phyloP scores from a whole-genome alignment of 306 rosid genomes.

The Prunus fruticosa region DNA sequence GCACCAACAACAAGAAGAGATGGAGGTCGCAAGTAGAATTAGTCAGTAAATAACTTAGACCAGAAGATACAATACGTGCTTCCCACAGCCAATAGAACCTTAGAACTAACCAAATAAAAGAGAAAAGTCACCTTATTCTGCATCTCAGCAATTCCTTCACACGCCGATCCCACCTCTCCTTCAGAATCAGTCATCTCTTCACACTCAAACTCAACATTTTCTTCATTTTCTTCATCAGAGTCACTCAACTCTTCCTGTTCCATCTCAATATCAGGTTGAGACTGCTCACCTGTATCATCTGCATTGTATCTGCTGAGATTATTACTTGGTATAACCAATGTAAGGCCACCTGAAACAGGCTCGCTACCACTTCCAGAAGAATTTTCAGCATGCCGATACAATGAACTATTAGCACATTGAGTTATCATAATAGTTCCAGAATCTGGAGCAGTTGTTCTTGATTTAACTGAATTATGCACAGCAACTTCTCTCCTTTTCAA shows the following conservation, averaged over 20 bases:
- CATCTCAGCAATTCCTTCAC: conserved; percentile 45
- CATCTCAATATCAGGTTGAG: conserved; percentile 88
- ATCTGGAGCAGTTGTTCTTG: conserved; percentile 24
- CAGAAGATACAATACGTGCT: not conserved
- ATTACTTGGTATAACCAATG: conserved; percentile 31
- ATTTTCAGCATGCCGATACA: conserved; percentile 34
- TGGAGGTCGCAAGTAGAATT: not conserved
- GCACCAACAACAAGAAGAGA: not conserved
- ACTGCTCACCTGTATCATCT: conserved; percentile 61
- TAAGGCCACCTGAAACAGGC: conserved; percentile 39
- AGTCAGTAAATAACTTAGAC: not conserved
- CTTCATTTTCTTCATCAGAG: conserved; percentile 89
- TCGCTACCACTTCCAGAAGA: conserved; percentile 27
- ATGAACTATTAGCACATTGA: conserved; percentile 27
- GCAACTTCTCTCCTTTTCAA: conserved; percentile 32
- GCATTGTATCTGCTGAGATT: conserved; percentile 38
- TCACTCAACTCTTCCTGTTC: conserved; percentile 95
- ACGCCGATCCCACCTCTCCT: conserved; percentile 83
- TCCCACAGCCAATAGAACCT: not conserved
- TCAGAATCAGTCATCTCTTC: conserved; percentile 98
- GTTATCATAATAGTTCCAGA: conserved; percentile 26
- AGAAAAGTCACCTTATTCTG: conserved; percentile 56
- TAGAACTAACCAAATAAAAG: conserved; percentile 10
- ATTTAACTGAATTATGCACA: conserved; percentile 32
- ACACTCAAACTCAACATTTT: conserved; percentile 90